phyloP scores from a whole-genome alignment of 495 filamentous ascomycete species.

The Trypethelium eluteriae region DNA sequence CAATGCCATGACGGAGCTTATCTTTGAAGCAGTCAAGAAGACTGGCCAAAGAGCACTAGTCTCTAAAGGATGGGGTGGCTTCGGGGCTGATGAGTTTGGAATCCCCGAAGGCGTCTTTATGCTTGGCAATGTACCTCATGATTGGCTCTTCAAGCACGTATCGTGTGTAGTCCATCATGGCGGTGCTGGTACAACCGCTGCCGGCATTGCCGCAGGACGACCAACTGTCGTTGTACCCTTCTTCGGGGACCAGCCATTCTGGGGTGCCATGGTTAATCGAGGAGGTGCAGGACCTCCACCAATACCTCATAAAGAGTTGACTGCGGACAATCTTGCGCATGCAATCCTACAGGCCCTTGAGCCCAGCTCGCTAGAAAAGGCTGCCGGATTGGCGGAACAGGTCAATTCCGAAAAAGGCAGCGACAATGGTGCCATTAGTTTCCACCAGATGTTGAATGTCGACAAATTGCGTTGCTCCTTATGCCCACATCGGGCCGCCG shows the following conservation, averaged over 20 bases:
- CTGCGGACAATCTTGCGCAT: constrained; percentile 37
- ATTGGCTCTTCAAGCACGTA: constrained; percentile 60
- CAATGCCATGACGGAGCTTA: constrained; percentile 43
- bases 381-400: constrained; percentile 31
- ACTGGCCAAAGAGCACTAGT: constrained; percentile 52
- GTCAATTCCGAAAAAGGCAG: constrained; percentile 38
- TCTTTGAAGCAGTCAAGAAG: constrained; percentile 48
- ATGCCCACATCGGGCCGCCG: constrained; percentile 30
- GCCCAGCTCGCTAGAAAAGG: constrained; percentile 34
- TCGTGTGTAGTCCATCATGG: constrained; percentile 58
- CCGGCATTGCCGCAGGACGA: constrained; percentile 49
- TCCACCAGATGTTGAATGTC: constrained; percentile 36
- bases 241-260: constrained; percentile 58
- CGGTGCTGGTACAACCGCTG: constrained; percentile 59
- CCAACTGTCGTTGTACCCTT: constrained; percentile 59
- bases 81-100: constrained; percentile 43
- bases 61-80: constrained; percentile 56
- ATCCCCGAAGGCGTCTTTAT: constrained; percentile 46
- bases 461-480: constrained; percentile 36
- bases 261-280: constrained; percentile 49
- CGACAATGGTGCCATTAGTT: constrained; percentile 35
- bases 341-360: constrained; percentile 37
- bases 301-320: constrained; percentile 40
- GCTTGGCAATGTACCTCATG: constrained; percentile 55
- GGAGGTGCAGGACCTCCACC: constrained; percentile 46